phyloP scores from a whole-genome alignment of 352 stramenopile genomes.

The Pythium brassicae region DNA sequence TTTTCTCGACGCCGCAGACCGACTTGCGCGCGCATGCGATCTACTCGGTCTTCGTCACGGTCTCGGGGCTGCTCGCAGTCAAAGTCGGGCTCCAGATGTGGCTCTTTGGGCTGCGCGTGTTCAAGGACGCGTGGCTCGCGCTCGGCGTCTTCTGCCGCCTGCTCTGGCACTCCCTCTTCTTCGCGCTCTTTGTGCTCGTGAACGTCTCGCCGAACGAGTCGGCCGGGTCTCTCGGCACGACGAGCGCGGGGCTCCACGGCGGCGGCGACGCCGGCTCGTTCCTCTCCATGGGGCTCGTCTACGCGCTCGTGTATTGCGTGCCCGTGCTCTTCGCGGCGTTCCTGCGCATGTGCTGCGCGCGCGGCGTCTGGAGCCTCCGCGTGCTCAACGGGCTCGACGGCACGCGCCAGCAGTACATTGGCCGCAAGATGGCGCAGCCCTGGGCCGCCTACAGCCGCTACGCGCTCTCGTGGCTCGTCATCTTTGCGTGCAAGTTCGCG shows the following conservation, averaged over 20 bases:
- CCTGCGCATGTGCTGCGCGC: slow-evolving; percentile 49
- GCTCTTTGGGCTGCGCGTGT: slow-evolving; percentile 61
- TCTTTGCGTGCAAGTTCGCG: slow-evolving; percentile 76
- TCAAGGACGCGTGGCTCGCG: slow-evolving; percentile 56
- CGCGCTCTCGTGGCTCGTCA: slow-evolving; percentile 59
- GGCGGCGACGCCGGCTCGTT: slow-evolving; percentile 49
- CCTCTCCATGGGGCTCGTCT: slow-evolving; percentile 54
- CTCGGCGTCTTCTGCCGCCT: slow-evolving; percentile 63
- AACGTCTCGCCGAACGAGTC: slow-evolving; percentile 55
- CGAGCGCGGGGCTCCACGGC: slow-evolving; percentile 38
- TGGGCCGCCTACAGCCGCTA: slow-evolving; percentile 62
- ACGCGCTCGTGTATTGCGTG: slow-evolving; percentile 54
- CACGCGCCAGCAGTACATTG: slow-evolving; percentile 72
- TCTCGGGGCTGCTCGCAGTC: slow-evolving; percentile 47
- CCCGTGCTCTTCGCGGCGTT: slow-evolving; percentile 44
- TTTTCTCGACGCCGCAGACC: slow-evolving; percentile 46
- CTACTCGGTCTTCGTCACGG: slow-evolving; percentile 63
- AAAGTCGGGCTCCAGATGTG: slow-evolving; percentile 77
- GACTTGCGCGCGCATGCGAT: slow-evolving; percentile 66
- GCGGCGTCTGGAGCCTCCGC: slow-evolving; percentile 52
- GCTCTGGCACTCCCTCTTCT: slow-evolving; percentile 73
- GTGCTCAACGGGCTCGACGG: slow-evolving; percentile 64
- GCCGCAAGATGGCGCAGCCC: slow-evolving; percentile 62
- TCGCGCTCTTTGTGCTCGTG: slow-evolving; percentile 56
- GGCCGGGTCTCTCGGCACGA: slow-evolving; percentile 31